Conservation (phyloP, 2,329 filamentous ascomycete genomes). For the Phaeosphaeria sp. region DNA sequence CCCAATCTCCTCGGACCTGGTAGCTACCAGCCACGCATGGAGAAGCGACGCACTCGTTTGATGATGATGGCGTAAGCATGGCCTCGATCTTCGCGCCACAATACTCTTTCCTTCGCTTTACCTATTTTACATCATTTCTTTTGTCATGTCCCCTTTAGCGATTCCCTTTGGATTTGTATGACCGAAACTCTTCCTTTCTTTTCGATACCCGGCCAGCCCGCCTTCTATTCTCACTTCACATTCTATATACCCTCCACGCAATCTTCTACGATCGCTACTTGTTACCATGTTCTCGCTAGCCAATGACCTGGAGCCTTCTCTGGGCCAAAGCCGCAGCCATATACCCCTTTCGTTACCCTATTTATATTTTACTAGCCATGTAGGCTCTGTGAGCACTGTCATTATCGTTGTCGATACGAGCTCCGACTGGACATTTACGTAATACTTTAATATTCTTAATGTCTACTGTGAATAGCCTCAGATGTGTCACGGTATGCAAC, state of each 20-base stretch:
- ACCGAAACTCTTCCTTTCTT: conserved; percentile 18
- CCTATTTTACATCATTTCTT: conserved; percentile 8
- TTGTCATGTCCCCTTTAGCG: conserved; percentile 17
- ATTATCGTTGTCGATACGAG: conserved; percentile 17
- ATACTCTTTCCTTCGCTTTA: conserved; percentile 4
- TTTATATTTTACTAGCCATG: not conserved
- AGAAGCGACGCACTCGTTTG: conserved; percentile 58
- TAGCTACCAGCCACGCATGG: conserved; percentile 46
- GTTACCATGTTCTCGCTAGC: conserved; percentile 4
- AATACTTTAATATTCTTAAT: conserved; percentile 22
- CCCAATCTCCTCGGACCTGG: conserved; percentile 49
- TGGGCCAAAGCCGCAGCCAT: conserved; percentile 4
- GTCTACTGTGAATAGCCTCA: conserved; percentile 14
- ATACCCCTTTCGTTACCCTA: conserved; percentile 19
- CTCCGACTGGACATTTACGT: conserved; percentile 26
- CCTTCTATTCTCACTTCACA: conserved; percentile 10
- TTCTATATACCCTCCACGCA: conserved; percentile 7
- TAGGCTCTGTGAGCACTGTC: conserved; percentile 14
- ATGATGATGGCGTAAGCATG: conserved; percentile 57
- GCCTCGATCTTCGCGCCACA: not conserved
- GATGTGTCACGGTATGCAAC: conserved; percentile 5
- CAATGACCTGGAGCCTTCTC: not conserved
- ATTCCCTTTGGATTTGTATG: conserved; percentile 17
- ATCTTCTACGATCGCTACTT: conserved; percentile 11
- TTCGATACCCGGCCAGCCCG: conserved; percentile 35